These are phyloP conservation scores for Abrus precatorius DNA, from an alignment of 306 rosid genomes.

Conservation along the genomic window DNA sequence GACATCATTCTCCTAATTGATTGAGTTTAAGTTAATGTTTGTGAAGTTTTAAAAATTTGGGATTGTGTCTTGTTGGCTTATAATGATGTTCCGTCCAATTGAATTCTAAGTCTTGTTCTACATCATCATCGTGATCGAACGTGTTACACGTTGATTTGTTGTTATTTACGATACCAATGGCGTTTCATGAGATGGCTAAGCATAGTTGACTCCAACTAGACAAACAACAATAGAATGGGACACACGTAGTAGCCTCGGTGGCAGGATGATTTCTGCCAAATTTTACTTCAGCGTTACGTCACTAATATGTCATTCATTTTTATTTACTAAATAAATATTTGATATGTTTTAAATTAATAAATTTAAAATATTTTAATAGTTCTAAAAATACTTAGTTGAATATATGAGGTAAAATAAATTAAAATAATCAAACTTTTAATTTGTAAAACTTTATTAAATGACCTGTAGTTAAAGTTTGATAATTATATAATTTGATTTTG, in stretches of 20 bases:
- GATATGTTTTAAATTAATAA: not conserved
- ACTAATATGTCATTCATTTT: slow-evolving; percentile 45
- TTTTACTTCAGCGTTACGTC: slow-evolving; percentile 53
- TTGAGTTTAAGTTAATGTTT: no score
- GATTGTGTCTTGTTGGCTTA: no score
- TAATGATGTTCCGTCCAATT: not conserved
- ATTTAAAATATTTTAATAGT: not conserved
- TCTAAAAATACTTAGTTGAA: not conserved
- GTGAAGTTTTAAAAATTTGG: no score
- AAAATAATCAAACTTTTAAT: not conserved
- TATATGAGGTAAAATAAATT: not conserved
- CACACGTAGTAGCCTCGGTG: not conserved
- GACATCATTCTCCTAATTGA: no score
- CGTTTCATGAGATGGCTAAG: slow-evolving; percentile 26
- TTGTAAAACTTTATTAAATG: not conserved
- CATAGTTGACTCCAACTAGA: slow-evolving; percentile 45
- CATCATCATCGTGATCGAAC: not conserved
- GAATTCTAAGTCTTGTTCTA: not conserved
- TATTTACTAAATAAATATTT: not conserved
- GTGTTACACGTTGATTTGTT: not conserved
- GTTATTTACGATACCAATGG: not conserved
- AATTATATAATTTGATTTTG: not conserved
- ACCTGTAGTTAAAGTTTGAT: not conserved
- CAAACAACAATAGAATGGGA: slow-evolving; percentile 37
- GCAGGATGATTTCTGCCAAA: not conserved